Evolutionary conservation across 176 grass and related monocot species (phyloP).

Genomic region (Phoenix roebelenii): DNA sequence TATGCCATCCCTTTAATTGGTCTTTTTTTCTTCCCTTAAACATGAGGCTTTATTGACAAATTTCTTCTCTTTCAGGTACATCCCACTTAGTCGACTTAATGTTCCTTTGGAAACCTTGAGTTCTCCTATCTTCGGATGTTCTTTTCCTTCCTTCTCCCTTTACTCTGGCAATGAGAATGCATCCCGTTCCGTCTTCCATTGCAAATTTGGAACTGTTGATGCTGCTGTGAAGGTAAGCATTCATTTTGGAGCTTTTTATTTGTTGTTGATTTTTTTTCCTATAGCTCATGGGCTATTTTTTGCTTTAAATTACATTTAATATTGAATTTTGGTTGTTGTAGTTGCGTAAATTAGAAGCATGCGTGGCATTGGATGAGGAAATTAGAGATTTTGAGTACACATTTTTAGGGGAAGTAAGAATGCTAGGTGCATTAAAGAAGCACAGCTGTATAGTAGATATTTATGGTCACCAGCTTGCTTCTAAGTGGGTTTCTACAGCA

Average conservation of each 20-base stretch:
- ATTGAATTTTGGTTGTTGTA: constrained; percentile 15
- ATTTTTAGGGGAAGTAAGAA: constrained; percentile 87
- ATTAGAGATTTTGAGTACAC: constrained; percentile 68
- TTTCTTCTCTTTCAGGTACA: constrained; percentile 46
- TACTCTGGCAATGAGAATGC: constrained; percentile 53
- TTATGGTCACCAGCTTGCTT: constrained; percentile 90
- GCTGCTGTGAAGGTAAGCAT: constrained; percentile 76
- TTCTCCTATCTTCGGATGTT: constrained; percentile 31
- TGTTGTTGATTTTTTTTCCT: too few relatives aligned
- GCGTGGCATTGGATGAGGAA: constrained; percentile 39
- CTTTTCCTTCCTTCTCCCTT: constrained; percentile 46
- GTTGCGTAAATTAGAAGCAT: constrained; percentile 58
- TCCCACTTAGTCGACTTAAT: constrained; percentile 67
- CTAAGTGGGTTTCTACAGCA: constrained; percentile 65
- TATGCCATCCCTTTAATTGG: neutral
- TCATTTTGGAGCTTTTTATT: neutral
- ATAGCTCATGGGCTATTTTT: too few relatives aligned
- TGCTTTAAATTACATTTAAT: too few relatives aligned
- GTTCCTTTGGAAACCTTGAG: constrained; percentile 28
- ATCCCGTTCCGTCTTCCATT: constrained; percentile 50
- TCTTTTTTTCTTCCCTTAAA: too few relatives aligned
- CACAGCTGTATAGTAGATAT: constrained; percentile 82
- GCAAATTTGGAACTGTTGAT: constrained; percentile 75
- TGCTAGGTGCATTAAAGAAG: constrained; percentile 71
- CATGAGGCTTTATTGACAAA: too few relatives aligned